Percentiles rank a stretch among this genome's conserved stretches.
Conservation (phyloP, 495 filamentous ascomycete species). For the Penicillium arizonense region DNA sequence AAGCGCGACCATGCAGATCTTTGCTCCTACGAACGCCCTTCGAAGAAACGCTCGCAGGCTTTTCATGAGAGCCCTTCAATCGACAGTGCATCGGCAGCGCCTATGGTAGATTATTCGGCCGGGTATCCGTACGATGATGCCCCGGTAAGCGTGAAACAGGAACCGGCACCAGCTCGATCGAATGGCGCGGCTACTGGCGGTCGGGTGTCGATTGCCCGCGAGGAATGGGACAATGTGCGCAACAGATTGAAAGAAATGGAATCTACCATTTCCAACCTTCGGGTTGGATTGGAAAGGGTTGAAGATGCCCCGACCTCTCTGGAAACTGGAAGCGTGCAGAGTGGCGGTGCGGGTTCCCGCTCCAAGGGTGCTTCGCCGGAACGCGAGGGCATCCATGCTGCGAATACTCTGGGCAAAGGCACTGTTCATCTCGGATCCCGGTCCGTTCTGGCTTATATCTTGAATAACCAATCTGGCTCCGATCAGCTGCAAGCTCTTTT, state of each 20-base stretch:
- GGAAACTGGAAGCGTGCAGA: constrained; percentile 57
- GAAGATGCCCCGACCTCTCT: constrained; percentile 30
- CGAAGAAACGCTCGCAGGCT: constrained; percentile 46
- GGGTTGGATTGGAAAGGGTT: constrained; percentile 38
- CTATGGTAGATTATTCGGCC: constrained; percentile 15
- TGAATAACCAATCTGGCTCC: constrained; percentile 62
- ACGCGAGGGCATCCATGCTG: constrained; percentile 53
- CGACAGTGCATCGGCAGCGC: constrained; percentile 12
- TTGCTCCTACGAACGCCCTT: constrained; percentile 71
- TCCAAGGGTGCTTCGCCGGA: constrained; percentile 43
- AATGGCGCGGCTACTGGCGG: constrained; percentile 21
- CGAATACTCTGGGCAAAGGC: constrained; percentile 53
- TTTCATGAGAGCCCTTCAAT: constrained; percentile 28
- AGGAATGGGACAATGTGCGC: constrained; percentile 49
- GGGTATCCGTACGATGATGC: constrained; percentile 24
- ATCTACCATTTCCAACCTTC: constrained; percentile 39
- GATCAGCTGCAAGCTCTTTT: constrained; percentile 64
- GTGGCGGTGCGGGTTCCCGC: constrained; percentile 49
- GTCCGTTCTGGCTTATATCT: constrained; percentile 57
- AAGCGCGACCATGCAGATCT: constrained; percentile 70
- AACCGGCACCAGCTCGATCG: constrained; percentile 20
- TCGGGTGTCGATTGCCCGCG: constrained; percentile 42
- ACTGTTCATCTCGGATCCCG: constrained; percentile 58
- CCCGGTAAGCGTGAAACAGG: constrained; percentile 24
- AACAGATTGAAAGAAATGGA: constrained; percentile 43